A percentile compares a stretch with the other conserved stretches of the same genome.
Evolutionary conservation across 192 early-diverging fungal species (phyloP).

Genomic region (Coemansia sp.): DNA sequence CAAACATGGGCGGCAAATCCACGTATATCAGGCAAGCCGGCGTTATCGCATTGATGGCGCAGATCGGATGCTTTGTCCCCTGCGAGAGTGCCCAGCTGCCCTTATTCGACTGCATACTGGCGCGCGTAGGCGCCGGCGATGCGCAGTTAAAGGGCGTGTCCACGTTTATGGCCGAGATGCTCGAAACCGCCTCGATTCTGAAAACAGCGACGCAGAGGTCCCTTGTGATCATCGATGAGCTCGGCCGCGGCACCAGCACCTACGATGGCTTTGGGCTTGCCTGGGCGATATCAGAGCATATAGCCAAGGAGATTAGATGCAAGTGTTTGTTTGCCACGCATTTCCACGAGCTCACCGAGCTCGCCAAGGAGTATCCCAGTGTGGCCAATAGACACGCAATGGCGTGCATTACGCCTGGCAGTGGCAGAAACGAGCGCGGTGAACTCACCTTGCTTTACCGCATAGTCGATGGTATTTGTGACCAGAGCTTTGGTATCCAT

Average conservation of each 20-base stretch:
- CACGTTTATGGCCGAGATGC: conserved; percentile 95
- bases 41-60: conserved; percentile 90
- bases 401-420: conserved; percentile 55
- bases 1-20: conserved; percentile 99
- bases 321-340: conserved; percentile 94
- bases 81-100: conserved; percentile 70
- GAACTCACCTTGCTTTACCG: conserved; percentile 90
- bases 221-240: conserved; percentile 92
- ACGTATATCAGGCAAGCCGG: conserved; percentile 96
- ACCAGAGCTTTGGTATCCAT: conserved; percentile 98
- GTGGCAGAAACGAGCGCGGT: conserved; percentile 26
- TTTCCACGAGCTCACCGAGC: conserved; percentile 93
- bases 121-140: conserved; percentile 92
- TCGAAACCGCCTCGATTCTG: conserved; percentile 90
- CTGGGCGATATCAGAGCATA: conserved; percentile 90
- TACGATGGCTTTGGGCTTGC: conserved; percentile 97
- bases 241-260: conserved; percentile 96
- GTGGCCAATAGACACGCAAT: conserved; percentile 91
- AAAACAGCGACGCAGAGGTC: conserved; percentile 78
- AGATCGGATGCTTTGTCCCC: conserved; percentile 92
- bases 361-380: conserved; percentile 63
- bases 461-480: conserved; percentile 75
- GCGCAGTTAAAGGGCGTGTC: conserved; percentile 89
- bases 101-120: conserved; percentile 85
- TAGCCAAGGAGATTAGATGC: conserved; percentile 61